These are phyloP conservation scores for Ceratocystis lukuohia DNA, from an alignment of 2,329 filamentous ascomycete species.

Conservation along the genomic window DNA sequence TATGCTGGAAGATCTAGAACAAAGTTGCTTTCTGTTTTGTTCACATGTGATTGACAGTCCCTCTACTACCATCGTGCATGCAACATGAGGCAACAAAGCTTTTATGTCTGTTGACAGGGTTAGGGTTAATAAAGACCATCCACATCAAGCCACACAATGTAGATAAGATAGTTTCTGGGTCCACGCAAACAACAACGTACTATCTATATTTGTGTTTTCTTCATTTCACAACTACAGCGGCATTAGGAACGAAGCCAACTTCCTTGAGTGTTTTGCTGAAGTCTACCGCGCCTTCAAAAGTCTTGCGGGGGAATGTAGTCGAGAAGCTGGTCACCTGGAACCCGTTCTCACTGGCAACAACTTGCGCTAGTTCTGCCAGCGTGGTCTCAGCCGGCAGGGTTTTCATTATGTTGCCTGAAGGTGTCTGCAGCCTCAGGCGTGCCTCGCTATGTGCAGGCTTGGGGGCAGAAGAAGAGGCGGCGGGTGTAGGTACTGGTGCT, in stretches of 20 bases:
- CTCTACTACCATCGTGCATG: background rate
- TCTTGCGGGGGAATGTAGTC: conserved; percentile 77
- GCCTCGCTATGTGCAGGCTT: conserved; percentile 66
- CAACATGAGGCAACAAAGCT: background rate
- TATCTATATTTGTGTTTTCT: background rate
- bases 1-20: no score
- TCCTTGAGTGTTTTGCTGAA: conserved; percentile 89
- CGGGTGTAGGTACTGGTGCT: conserved; percentile 33
- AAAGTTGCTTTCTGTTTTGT: background rate
- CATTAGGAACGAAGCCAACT: conserved; percentile 76
- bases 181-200: background rate
- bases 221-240: conserved; percentile 65
- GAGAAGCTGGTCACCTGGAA: conserved; percentile 61
- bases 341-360: conserved; percentile 58
- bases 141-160: background rate
- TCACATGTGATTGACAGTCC: background rate
- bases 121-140: background rate
- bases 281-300: conserved; percentile 54
- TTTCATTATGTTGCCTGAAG: conserved; percentile 65
- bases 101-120: background rate
- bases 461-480: conserved; percentile 36
- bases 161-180: background rate
- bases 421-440: conserved; percentile 66
- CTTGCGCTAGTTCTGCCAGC: conserved; percentile 77
- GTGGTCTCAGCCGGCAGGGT: conserved; percentile 81